These are phyloP conservation scores for Dioscorea dumetorum DNA, from an alignment of 106 monocot genomes.

Conservation along the genomic window DNA sequence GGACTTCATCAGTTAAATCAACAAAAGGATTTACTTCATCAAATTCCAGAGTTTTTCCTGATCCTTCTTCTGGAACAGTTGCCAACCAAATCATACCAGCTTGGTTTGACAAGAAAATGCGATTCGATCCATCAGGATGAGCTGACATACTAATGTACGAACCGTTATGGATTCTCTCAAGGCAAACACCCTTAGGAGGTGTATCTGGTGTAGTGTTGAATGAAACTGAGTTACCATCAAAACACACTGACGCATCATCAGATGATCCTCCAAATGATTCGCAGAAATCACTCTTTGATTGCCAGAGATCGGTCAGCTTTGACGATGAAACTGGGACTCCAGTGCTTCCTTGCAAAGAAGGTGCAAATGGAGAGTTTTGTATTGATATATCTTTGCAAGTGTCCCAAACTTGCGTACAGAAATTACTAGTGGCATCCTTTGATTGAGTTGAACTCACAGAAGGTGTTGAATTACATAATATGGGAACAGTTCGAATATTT, in stretches of 20 bases:
- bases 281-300: constrained; percentile 76
- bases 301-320: constrained; percentile 71
- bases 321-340: constrained; percentile 31
- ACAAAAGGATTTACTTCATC: constrained; percentile 68
- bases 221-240: constrained; percentile 57
- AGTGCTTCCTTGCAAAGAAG: constrained; percentile 37
- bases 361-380: constrained; percentile 63
- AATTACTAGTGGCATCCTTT: constrained; percentile 24
- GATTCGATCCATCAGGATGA: constrained; percentile 94
- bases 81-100: constrained; percentile 85
- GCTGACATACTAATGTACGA: constrained; percentile 66
- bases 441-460: constrained; percentile 31
- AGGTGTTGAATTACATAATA: constrained; percentile 60
- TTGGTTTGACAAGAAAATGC: constrained; percentile 73
- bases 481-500: constrained; percentile 40
- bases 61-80: constrained; percentile 65
- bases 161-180: constrained; percentile 75
- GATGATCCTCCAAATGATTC: constrained; percentile 62
- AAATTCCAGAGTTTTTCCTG: constrained; percentile 41
- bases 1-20: constrained; percentile 73
- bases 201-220: constrained; percentile 43
- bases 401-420: constrained; percentile 72
- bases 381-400: constrained; percentile 63
- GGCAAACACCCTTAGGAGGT: constrained; percentile 74
- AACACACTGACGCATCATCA: constrained; percentile 48